Percentiles rank a stretch among this genome's conserved stretches.
Conservation (phyloP, 352 stramenopile genomes). For the Phytophthora vignae region DNA sequence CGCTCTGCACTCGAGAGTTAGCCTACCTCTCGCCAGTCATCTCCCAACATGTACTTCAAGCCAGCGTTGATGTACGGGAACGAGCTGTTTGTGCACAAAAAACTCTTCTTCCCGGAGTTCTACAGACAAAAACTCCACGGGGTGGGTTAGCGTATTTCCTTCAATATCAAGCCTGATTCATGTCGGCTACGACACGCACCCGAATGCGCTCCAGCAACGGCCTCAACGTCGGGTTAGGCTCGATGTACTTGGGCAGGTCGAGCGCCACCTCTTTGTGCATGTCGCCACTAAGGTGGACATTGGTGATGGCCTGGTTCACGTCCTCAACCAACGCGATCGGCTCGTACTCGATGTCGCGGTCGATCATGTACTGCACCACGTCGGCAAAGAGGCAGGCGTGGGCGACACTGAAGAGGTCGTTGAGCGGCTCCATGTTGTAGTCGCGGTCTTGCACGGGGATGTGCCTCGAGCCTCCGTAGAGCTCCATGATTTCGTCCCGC, state of each 20-base stretch:
- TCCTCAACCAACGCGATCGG: slow-evolving; percentile 90
- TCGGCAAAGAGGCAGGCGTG: slow-evolving; percentile 95
- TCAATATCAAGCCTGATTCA: not conserved
- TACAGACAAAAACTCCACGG: slow-evolving; percentile 27
- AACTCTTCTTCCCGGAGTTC: slow-evolving; percentile 89
- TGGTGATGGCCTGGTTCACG: slow-evolving; percentile 85
- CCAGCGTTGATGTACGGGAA: slow-evolving; percentile 95
- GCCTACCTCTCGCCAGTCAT: slow-evolving; percentile 82
- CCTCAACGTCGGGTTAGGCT: slow-evolving; percentile 88
- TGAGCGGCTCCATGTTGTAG: slow-evolving; percentile 92
- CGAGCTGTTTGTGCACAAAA: slow-evolving; percentile 94
- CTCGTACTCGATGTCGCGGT: slow-evolving; percentile 91
- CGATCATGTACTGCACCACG: slow-evolving; percentile 93
- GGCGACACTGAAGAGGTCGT: slow-evolving; percentile 94
- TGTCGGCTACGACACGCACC: slow-evolving; percentile 26
- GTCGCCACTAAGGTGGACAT: slow-evolving; percentile 92
- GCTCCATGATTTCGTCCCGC: slow-evolving; percentile 81
- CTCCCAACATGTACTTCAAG: slow-evolving; percentile 93
- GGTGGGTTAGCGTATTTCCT: not conserved
- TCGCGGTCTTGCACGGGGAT: slow-evolving; percentile 84
- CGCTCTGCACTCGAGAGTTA: too few species aligned
- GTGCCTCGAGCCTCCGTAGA: slow-evolving; percentile 91
- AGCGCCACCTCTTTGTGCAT: slow-evolving; percentile 93
- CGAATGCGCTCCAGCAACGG: slow-evolving; percentile 82
- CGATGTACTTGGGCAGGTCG: slow-evolving; percentile 89